Evolutionary conservation across 257 asterid species (phyloP).

Genomic region (Penstemon barbatus): DNA sequence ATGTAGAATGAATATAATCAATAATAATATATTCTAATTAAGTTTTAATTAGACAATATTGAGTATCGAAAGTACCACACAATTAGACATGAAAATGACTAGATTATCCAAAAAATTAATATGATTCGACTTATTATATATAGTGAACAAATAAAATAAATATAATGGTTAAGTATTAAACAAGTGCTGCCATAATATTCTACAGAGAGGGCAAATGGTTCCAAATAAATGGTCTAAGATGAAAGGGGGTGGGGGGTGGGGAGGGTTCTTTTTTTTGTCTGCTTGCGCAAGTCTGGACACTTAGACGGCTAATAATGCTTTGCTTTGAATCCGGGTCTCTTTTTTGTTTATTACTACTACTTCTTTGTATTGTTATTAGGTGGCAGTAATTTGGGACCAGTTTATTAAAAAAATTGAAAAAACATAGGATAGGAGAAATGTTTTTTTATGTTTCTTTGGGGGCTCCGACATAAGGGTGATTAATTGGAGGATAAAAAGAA

Average conservation of each 20-base stretch:
- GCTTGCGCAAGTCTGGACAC: constrained; percentile 11
- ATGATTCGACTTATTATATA: constrained; percentile 12
- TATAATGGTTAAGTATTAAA: neutral
- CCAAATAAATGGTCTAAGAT: constrained; percentile 32
- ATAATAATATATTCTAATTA: too few species aligned
- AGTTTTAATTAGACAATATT: too few species aligned
- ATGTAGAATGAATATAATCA: too few species aligned
- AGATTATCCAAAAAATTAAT: too few species aligned
- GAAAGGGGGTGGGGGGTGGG: neutral
- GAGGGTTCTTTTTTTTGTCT: constrained; percentile 22
- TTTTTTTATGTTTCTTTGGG: too few species aligned
- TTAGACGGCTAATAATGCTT: constrained; percentile 30
- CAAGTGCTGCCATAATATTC: neutral
- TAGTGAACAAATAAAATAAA: neutral
- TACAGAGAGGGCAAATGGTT: constrained; percentile 15
- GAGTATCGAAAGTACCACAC: too few species aligned
- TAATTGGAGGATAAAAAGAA: too few species aligned
- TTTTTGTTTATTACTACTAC: neutral
- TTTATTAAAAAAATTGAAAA: too few species aligned
- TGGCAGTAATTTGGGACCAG: neutral
- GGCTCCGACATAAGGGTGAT: too few species aligned
- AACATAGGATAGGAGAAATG: too few species aligned
- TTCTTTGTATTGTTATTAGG: neutral
- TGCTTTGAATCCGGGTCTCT: constrained; percentile 17
- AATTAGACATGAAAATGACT: too few species aligned